Base-by-base conservation (phyloP, 2,329 filamentous ascomycete species). In the Ilyonectria destructans region DNA sequence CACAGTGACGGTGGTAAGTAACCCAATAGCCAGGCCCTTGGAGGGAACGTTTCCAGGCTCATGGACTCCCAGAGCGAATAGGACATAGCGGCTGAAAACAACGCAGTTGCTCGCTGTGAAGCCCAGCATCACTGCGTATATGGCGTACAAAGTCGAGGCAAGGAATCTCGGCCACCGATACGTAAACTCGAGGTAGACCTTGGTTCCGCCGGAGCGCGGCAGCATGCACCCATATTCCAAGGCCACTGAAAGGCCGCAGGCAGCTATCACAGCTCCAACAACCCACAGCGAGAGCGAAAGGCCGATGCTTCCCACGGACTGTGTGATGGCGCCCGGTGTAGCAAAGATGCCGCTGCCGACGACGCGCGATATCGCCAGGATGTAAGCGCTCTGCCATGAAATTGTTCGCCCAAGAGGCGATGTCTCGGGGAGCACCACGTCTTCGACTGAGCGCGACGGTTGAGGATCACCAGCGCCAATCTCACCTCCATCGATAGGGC, bases 271-370 rank as follows among this genome's bases (percentile, higher is more conserved):
- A 0, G 90, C 89, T 1, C 91, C 91, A 0, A 89, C 78, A 0
- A 91, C 62, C 92, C 92, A 93, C 3, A 93, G 78, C 1, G 86
- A 70, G 2, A 93, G 78, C 0, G 90, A 86, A 2, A 93, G 80
- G 0, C 91, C 91, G 0, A 91, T 84, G 62, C 91, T 93, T 1
- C 92, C 92, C 2, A 90, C 89, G 0, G 89, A 87, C 43, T 88
- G 86, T 3, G 92, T 84, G 57, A 94, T 92, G 5, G 90, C 86
- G 0, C 89, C 91, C 0, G 90, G 92, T 0, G 91, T 93, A 1
- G 91, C 91, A 74, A 93, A 94, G 70, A 94, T 92, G 29, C 91
- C 91, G 73, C 87, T 91, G 13, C 91, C 91, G 33, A 93, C 90
- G 6, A 93, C 90, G 13, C 91, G 86, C 1, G 89, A 92, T 29